Conservation (phyloP, 2,329 filamentous ascomycete genomes). For the Colletotrichum sp. region DNA sequence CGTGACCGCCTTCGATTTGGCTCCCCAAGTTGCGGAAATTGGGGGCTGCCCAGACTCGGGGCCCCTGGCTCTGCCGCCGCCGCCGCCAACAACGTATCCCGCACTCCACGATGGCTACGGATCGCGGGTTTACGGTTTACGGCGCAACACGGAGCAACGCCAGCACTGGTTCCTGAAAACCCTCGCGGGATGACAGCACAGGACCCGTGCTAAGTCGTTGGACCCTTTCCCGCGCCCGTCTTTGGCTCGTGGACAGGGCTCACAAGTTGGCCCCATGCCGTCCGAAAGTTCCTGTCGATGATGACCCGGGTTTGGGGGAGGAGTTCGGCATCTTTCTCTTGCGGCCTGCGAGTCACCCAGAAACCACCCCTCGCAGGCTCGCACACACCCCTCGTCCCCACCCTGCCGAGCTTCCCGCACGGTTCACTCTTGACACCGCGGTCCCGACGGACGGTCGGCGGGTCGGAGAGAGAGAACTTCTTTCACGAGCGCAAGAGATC, state of each 20-base stretch:
- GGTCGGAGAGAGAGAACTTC: not conserved
- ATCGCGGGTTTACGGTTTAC: not conserved
- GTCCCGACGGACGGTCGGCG: not conserved
- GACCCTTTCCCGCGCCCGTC: not conserved
- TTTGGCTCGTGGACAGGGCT: conserved; percentile 1
- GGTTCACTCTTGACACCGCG: conserved; percentile 7
- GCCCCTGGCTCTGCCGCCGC: not conserved
- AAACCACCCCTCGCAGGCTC: not conserved
- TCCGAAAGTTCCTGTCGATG: not conserved
- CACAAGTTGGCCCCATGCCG: conserved; percentile 8
- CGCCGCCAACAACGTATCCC: not conserved
- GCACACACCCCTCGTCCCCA: not conserved
- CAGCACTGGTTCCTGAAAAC: not conserved
- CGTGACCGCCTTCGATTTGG: not conserved
- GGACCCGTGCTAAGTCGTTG: not conserved
- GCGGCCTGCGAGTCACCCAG: not conserved
- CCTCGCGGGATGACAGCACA: not conserved
- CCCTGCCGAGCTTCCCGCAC: conserved; percentile 5
- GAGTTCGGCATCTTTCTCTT: not conserved
- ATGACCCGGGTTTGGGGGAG: not conserved
- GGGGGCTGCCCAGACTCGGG: not conserved
- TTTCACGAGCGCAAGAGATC: not conserved
- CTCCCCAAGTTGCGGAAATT: conserved; percentile 4
- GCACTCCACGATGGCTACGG: not conserved
- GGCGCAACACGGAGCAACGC: not conserved